Evolutionary conservation across 2,329 filamentous ascomycete species (phyloP), one percentile per base, ranked within the genome.

Genomic region (Colletotrichum sojae): DNA sequence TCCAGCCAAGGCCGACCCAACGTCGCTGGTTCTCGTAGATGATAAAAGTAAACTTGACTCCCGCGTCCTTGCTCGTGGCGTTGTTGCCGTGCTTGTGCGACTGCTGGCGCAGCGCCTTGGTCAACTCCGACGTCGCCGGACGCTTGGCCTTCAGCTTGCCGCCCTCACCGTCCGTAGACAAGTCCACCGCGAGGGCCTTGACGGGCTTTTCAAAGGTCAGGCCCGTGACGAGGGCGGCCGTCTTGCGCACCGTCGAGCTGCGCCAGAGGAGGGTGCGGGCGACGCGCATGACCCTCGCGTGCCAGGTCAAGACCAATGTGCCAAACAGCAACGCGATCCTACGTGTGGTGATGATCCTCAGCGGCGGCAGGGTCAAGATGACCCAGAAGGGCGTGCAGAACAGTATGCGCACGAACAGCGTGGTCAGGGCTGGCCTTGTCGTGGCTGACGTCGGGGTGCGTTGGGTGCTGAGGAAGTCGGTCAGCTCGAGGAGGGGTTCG

Each of bases 1-100:
- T 98, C 95, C 96, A 99, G 0, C 96, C 96, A 13, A 99, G 87
- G 1, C 95, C 95, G 4, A 99, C 83, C 96, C 96, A 99, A 60
- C 96, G 89, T 49, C 96, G 89, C 80, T 99, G 96, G 75, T 99
- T 99, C 79, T 99, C 96, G 76, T 95, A 98, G 2, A 99, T 86
- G 55, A 96, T 95, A 72, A 99, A 99, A 0, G 96, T 99, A 76
- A 99, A 99, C 52, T 94, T 93, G 15, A 99, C 93, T 1, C 95
- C 94, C 0, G 94, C 89, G 5, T 92, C 91, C 69, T 85, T 86
- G n/a, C 80, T 79, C 22, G 82, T 80, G 45, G 84, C 78, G 22
- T 75, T 74, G 40, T 73, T 72, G 5, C 72, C 68, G n/a, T 71
- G 71, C 40, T 64, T 68, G 55, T 74, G 73, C 15, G 72, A 73